Percentiles rank a stretch among this genome's conserved stretches.
Conservation (phyloP, 208 protist genomes). For the Endotrypanum monterogeii region DNA sequence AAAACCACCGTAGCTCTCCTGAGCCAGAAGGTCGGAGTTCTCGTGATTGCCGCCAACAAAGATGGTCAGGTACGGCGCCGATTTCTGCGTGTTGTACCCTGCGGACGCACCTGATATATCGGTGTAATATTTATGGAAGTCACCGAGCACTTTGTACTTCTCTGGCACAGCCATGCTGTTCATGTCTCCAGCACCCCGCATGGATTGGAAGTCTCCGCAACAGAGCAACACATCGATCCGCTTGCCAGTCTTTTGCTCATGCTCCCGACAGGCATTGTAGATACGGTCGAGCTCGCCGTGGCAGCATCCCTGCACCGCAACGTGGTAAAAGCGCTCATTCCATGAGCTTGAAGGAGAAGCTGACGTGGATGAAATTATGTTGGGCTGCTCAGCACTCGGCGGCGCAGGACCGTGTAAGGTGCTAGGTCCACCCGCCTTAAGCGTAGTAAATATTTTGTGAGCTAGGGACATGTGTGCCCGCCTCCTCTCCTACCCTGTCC, state of each 20-base stretch:
- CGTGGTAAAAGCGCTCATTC: conserved; percentile 49
- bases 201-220: conserved; percentile 98
- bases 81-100: not conserved
- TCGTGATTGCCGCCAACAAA: conserved; percentile 99
- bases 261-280: conserved; percentile 88
- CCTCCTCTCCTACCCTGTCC: not conserved
- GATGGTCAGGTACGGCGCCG: conserved; percentile 97
- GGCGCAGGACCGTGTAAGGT: not conserved
- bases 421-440: conserved; percentile 11
- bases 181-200: conserved; percentile 94
- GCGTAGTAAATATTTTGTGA: conserved; percentile 30
- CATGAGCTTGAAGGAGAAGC: conserved; percentile 17
- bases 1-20: conserved; percentile 96
- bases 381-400: not conserved
- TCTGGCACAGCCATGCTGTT: conserved; percentile 93
- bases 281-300: conserved; percentile 98
- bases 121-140: conserved; percentile 97
- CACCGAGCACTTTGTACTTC: conserved; percentile 94
- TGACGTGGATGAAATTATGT: not conserved
- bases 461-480: conserved; percentile 26
- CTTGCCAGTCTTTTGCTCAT: conserved; percentile 76
- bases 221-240: conserved; percentile 97
- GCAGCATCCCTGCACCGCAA: conserved; percentile 97
- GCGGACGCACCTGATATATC: conserved; percentile 16
- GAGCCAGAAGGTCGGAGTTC: conserved; percentile 94